Evolutionary conservation across 805 yeast species (phyloP), one percentile per base, ranked within the genome.

Genomic region (Zygosaccharomyces lentus): DNA sequence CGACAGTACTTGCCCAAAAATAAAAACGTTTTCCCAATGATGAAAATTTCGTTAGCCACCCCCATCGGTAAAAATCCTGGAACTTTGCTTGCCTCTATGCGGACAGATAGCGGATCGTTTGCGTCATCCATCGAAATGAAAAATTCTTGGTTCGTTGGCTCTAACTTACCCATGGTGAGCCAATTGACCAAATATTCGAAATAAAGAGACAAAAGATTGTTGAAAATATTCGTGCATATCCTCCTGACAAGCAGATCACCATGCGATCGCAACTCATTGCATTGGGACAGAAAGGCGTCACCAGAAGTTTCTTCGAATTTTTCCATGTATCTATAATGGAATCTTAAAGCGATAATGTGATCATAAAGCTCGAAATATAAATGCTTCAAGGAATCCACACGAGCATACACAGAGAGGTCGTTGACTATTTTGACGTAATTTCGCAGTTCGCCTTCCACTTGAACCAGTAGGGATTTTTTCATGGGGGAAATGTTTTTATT

Each of bases 11-110:
- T 69, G 30, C 79, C 76, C 37, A 90, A 66, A 58, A 82, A 90
- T 8, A 78, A 72, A 5, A 82, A 67, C 6, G 86, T 76, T 50
- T 83, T 81, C 0, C 99, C 99, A 15, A 84, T 79, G 41, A 82
- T 80, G 53, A 70, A 79, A 5, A 82, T 73, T 47, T 74, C 70
- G 19, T 64, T 56, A 3, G 80, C 74, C 2, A 72, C 56, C 10
- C 63, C 60, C 5, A 52, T 52, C 2, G 73, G 52, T 36, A 77
- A 64, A 45, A 69, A 72, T 12, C 53, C 47, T 1, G 80, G 79
- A 8, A 75, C 56, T 40, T 61, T 66, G 10, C 46, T 50, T 45
- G 45, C 26, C 15, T 43, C 52, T 31, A 52, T 54, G 13, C 23
- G 41, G 16, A 49, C 41, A 3, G 58, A 53, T 8, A 26, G 24